These are phyloP conservation scores for Acacia concinna DNA, from an alignment of 331 rosid species.

Conservation along the genomic window DNA sequence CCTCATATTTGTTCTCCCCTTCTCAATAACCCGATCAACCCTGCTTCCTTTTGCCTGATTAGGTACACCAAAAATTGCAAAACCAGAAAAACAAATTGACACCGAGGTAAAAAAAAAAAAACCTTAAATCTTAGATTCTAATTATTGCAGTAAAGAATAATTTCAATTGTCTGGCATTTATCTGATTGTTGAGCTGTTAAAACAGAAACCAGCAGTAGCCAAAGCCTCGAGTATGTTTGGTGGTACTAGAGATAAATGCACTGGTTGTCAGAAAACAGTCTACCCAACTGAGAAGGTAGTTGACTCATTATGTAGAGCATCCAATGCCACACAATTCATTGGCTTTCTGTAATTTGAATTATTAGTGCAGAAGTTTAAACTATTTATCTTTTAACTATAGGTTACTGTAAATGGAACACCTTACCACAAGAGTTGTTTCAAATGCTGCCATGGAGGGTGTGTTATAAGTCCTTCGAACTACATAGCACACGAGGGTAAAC, in stretches of 20 bases:
- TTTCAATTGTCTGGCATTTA: conserved; percentile 19
- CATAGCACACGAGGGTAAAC: conserved; percentile 95
- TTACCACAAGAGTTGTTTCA: conserved; percentile 96
- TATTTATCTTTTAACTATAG: conserved; percentile 30
- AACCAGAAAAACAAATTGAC: conserved; percentile 73
- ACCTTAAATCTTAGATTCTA: conserved; percentile 11
- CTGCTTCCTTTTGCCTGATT: conserved; percentile 20
- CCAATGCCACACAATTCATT: conserved; percentile 2
- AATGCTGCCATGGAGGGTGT: conserved; percentile 98
- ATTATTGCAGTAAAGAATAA: not conserved
- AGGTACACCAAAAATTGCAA: conserved; percentile 94
- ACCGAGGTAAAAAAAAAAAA: conserved; percentile 56
- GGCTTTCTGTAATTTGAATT: not conserved
- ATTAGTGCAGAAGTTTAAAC: conserved; percentile 2
- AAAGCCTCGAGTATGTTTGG: conserved; percentile 82
- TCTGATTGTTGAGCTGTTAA: conserved; percentile 27
- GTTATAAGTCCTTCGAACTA: conserved; percentile 96
- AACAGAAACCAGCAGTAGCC: conserved; percentile 73
- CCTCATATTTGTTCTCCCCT: not conserved
- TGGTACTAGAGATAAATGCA: conserved; percentile 94
- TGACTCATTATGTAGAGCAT: conserved; percentile 1
- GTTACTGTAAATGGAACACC: conserved; percentile 97
- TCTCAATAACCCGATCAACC: conserved; percentile 15
- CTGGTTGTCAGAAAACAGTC: conserved; percentile 90
- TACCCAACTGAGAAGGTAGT: conserved; percentile 98